Percentiles rank a stretch among this genome's conserved stretches.
Evolutionary conservation across 2,329 filamentous ascomycete genomes (phyloP).

Genomic region (Penicillium sp.): DNA sequence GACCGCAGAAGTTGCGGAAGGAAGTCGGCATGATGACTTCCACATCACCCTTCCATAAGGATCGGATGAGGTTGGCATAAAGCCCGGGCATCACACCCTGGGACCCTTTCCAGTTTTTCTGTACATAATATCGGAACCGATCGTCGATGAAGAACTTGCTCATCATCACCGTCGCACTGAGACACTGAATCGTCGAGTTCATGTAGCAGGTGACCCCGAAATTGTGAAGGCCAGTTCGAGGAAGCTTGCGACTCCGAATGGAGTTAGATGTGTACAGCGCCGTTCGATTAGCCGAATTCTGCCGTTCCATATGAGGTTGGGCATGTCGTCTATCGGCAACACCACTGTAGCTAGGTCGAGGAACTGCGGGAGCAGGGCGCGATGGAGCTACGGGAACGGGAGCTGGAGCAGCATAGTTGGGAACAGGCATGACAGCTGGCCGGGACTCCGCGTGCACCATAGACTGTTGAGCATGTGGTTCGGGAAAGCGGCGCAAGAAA

Average conservation of each 20-base stretch:
- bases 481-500: slow-evolving; percentile 79
- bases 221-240: slow-evolving; percentile 75
- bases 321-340: slow-evolving; percentile 63
- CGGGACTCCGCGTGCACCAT: slow-evolving; percentile 50
- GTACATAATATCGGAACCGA: slow-evolving; percentile 61
- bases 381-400: slow-evolving; percentile 60
- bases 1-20: slow-evolving; percentile 64
- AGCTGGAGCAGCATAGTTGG: slow-evolving; percentile 34
- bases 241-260: slow-evolving; percentile 51
- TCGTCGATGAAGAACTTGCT: slow-evolving; percentile 66
- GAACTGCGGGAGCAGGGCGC: slow-evolving; percentile 68
- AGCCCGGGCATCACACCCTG: slow-evolving; percentile 63
- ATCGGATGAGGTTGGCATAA: slow-evolving; percentile 62
- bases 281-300: slow-evolving; percentile 47
- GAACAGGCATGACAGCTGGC: slow-evolving; percentile 30
- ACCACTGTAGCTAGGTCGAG: slow-evolving; percentile 76
- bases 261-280: slow-evolving; percentile 45
- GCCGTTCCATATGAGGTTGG: slow-evolving; percentile 44
- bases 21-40: slow-evolving; percentile 60
- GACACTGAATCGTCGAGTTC: slow-evolving; percentile 83
- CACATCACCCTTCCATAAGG: slow-evolving; percentile 62
- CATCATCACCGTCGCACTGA: slow-evolving; percentile 69
- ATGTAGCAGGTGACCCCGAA: slow-evolving; percentile 86
- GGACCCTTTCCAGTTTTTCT: slow-evolving; percentile 65
- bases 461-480: slow-evolving; percentile 62